These are phyloP conservation scores for Cordyceps cicadae DNA, from an alignment of 2,329 filamentous ascomycete genomes.

Conservation along the genomic window DNA sequence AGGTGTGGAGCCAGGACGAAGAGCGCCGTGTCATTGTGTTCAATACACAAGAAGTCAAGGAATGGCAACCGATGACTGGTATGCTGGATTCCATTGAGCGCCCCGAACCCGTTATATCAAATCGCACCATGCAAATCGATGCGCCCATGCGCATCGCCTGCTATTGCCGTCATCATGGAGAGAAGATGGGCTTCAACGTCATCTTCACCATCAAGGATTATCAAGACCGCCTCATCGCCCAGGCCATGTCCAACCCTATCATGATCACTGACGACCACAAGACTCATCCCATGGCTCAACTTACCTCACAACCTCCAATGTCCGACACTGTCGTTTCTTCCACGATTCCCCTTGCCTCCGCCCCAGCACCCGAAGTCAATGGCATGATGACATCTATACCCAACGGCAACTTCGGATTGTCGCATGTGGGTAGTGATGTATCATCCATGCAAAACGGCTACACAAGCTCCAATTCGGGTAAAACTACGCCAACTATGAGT, in stretches of 20 bases:
- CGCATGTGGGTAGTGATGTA: constrained; percentile 53
- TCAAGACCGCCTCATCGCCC: constrained; percentile 66
- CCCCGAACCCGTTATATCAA: constrained; percentile 38
- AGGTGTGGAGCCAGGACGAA: constrained; percentile 75
- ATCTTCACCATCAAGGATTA: constrained; percentile 92
- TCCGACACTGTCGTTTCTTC: constrained; percentile 21
- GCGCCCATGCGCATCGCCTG: constrained; percentile 94
- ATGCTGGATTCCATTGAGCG: constrained; percentile 36
- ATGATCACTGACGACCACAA: constrained; percentile 99
- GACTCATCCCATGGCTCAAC: constrained; percentile 48
- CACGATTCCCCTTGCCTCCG: constrained; percentile 15
- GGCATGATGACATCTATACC: constrained; percentile 24
- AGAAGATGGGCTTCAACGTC: constrained; percentile 85
- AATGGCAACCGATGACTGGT: constrained; percentile 61
- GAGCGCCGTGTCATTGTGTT: constrained; percentile 79
- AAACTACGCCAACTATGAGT: constrained; percentile 23
- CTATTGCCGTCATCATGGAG: constrained; percentile 90
- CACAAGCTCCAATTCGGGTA: constrained; percentile 23
- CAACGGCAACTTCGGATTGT: constrained; percentile 42
- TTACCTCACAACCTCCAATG: constrained; percentile 20
- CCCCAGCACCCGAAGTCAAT: constrained; percentile 20
- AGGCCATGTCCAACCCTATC: constrained; percentile 78
- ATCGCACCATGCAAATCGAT: constrained; percentile 66
- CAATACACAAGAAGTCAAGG: constrained; percentile 79
- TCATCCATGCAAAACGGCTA: constrained; percentile 43